phyloP scores from a whole-genome alignment of 1,284 basidiomycete genomes.

The Leucoagaricus sp. region DNA sequence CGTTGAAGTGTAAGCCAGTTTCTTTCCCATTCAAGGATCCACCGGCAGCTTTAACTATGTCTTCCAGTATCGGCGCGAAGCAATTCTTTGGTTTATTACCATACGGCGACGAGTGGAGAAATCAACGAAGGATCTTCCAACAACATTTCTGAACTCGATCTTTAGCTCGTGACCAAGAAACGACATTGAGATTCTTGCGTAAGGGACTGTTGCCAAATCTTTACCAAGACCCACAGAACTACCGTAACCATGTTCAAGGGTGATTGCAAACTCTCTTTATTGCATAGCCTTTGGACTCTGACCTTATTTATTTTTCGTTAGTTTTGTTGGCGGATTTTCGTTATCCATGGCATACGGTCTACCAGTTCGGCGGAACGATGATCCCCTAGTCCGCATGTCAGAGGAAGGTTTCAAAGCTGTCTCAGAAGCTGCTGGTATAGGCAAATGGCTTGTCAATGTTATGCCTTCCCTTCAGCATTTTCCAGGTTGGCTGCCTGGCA shows the following conservation, averaged over 20 bases:
- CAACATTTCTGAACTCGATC: slow-evolving; percentile 13
- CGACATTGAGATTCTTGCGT: slow-evolving; percentile 7
- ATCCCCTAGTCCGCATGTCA: slow-evolving; percentile 15
- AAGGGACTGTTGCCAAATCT: slow-evolving; percentile 14
- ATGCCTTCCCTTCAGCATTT: slow-evolving; percentile 19
- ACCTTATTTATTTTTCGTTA: neutral
- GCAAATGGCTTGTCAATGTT: slow-evolving; percentile 18
- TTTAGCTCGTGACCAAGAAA: slow-evolving; percentile 2
- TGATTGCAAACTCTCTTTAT: neutral
- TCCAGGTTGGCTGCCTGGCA: slow-evolving; percentile 22
- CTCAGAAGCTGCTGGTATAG: neutral
- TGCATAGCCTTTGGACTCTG: too few species aligned
- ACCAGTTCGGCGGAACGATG: slow-evolving; percentile 1
- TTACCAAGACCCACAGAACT: neutral
- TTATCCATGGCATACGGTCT: slow-evolving; percentile 16
- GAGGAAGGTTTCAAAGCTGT: slow-evolving; percentile 6
- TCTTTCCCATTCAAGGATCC: neutral
- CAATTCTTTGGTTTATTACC: slow-evolving; percentile 8
- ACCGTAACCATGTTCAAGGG: neutral
- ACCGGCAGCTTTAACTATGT: neutral
- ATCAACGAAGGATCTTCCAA: slow-evolving; percentile 17
- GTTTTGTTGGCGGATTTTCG: slow-evolving; percentile 12
- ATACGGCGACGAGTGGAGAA: slow-evolving; percentile 18
- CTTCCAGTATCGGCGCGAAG: neutral
- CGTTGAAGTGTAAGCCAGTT: neutral